These are phyloP conservation scores for Orychophragmus violaceus DNA, from an alignment of 345 rosid genomes.

Conservation along the genomic window DNA sequence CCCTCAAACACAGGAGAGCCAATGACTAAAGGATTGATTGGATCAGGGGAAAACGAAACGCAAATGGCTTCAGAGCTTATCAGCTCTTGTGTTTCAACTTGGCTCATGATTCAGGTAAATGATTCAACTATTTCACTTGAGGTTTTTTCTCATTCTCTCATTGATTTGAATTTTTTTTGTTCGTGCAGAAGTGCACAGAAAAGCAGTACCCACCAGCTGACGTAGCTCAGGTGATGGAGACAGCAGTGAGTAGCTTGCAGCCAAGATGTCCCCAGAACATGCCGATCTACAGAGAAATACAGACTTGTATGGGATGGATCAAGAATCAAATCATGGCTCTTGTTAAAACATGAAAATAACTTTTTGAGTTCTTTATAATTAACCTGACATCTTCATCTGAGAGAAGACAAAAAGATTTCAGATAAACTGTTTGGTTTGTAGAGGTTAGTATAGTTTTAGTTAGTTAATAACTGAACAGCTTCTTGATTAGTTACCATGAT, in stretches of 20 bases:
- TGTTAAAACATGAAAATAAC: slow-evolving; percentile 42
- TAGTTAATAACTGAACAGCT: slow-evolving; percentile 21
- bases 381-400: neutral
- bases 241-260: slow-evolving; percentile 61
- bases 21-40: slow-evolving; percentile 16
- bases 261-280: slow-evolving; percentile 78
- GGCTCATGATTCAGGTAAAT: slow-evolving; percentile 80
- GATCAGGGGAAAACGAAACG: slow-evolving; percentile 24
- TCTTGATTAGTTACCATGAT: neutral
- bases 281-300: slow-evolving; percentile 76
- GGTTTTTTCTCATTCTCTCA: neutral
- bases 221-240: slow-evolving; percentile 85
- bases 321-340: slow-evolving; percentile 85
- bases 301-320: slow-evolving; percentile 87
- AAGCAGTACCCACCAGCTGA: slow-evolving; percentile 77
- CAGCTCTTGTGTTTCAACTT: slow-evolving; percentile 71
- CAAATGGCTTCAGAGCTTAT: slow-evolving; percentile 67
- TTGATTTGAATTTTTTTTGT: neutral
- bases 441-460: slow-evolving; percentile 8
- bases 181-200: slow-evolving; percentile 54
- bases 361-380: neutral
- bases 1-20: slow-evolving; percentile 27
- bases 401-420: neutral
- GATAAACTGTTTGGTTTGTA: neutral
- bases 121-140: neutral